phyloP scores from a whole-genome alignment of 1,284 basidiomycete genomes.

The Leccinum subrobustum region DNA sequence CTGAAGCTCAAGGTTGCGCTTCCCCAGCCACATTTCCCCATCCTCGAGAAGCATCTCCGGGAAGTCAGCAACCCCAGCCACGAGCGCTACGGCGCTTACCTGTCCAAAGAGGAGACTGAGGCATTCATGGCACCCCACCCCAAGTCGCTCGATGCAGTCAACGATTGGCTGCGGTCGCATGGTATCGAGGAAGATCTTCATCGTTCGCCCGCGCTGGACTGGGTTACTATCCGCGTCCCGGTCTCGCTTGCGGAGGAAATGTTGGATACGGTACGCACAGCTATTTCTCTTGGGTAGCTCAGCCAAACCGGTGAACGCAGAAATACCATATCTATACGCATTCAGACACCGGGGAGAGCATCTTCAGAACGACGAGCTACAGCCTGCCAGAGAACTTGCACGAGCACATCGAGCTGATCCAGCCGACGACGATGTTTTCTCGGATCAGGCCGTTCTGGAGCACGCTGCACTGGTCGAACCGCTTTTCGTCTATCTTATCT shows the following conservation, averaged over 20 bases:
- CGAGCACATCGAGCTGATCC: constrained; percentile 65
- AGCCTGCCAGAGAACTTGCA: constrained; percentile 63
- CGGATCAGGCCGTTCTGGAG: constrained; percentile 47
- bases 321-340: constrained; percentile 65
- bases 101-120: constrained; percentile 65
- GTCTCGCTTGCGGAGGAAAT: constrained; percentile 64
- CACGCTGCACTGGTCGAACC: constrained; percentile 39
- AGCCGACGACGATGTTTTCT: constrained; percentile 74
- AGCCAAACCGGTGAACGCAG: constrained; percentile 32
- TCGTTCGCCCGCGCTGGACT: constrained; percentile 65
- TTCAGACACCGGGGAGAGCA: constrained; percentile 45
- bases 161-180: constrained; percentile 61
- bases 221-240: constrained; percentile 62
- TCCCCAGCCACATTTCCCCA: constrained; percentile 59
- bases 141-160: constrained; percentile 52
- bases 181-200: constrained; percentile 49
- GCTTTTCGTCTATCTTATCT: not conserved
- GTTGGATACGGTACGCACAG: constrained; percentile 57
- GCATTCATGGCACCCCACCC: constrained; percentile 56
- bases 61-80: constrained; percentile 67
- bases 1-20: constrained; percentile 39
- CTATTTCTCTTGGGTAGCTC: not conserved
- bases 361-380: constrained; percentile 67
- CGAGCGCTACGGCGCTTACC: constrained; percentile 62
- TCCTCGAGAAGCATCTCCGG: constrained; percentile 60